Evolutionary conservation across 2,329 filamentous ascomycete species (phyloP), one percentile per base, ranked within the genome.

Genomic region (Hymenotorrendiella dingleyae): DNA sequence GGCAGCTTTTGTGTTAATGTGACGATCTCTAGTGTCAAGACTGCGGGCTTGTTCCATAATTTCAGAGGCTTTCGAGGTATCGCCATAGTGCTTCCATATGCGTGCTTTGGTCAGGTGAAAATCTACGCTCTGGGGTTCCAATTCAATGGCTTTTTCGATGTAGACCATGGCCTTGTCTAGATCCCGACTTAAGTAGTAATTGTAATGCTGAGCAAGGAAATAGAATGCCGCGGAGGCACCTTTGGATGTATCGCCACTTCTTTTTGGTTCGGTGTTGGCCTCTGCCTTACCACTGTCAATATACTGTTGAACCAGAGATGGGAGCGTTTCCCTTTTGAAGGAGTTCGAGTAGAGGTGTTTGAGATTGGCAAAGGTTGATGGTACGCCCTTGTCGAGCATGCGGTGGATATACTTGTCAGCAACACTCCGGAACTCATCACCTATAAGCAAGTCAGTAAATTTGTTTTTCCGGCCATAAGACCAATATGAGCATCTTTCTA

Each of bases 1-100:
- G 46, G 91, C 90, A 37, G 89, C 84, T 69, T 98, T 98, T 51
- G 89, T 94, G 72, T 98, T 98, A 73, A 97, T 97, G 64, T 97
- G 94, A 33, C 93, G 82, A 62, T 98, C 93, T 67, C 84, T 88
- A 53, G 85, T 79, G 60, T 98, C 94, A 49, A 96, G 73, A 49
- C 80, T 76, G 40, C 93, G 81, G 1, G 93, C 93, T 52, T 83
- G 72, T 55, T 96, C 86, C 88, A 98, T 97, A 30, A 80, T 77
- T 57, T 89, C 84, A 1, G 90, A 79, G 1, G 94, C 93, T 64
- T 86, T 86, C 52, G 77, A 69, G 5, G 82, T 68, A 58, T 96
- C 81, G 19, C 91, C 93, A 38, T 76, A 73, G 64, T 98, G 89
- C 71, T 98, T 98, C 68, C 82, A 84, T 73, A 96, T 93, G 58